Evolutionary conservation across 2,329 filamentous ascomycete genomes (phyloP).

Genomic region (Tolypocladium pustulatum): DNA sequence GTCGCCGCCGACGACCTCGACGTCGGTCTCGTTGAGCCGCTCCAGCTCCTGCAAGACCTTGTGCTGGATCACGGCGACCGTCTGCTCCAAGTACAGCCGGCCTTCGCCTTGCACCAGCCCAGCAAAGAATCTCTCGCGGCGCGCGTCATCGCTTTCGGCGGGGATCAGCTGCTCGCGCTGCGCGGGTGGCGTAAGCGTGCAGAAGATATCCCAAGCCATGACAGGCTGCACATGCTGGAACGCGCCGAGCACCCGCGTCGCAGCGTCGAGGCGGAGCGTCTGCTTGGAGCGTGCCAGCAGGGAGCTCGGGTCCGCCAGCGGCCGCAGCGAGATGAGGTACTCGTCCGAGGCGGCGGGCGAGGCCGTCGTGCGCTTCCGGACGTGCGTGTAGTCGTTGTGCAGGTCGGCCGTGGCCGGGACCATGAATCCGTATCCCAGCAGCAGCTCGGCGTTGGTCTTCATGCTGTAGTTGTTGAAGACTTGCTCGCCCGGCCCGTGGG

Average conservation of each 20-base stretch:
- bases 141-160: slow-evolving; percentile 13
- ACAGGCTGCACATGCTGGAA: slow-evolving; percentile 43
- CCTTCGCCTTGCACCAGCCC: slow-evolving; percentile 18
- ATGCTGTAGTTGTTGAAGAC: slow-evolving; percentile 63
- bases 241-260: slow-evolving; percentile 18
- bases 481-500: slow-evolving; percentile 41
- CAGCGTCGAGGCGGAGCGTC: slow-evolving; percentile 16
- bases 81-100: slow-evolving; percentile 19
- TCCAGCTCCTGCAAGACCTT: slow-evolving; percentile 33
- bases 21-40: slow-evolving; percentile 34
- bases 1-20: slow-evolving; percentile 29
- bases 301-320: slow-evolving; percentile 36
- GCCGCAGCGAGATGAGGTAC: slow-evolving; percentile 42
- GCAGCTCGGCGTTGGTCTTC: slow-evolving; percentile 63
- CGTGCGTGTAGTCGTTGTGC: slow-evolving; percentile 51
- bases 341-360: slow-evolving; percentile 21
- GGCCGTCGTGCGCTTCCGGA: slow-evolving; percentile 32
- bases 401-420: slow-evolving; percentile 34
- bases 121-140: slow-evolving; percentile 17
- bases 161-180: slow-evolving; percentile 17
- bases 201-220: slow-evolving; percentile 40
- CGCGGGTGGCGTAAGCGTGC: slow-evolving; percentile 24
- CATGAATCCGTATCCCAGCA: slow-evolving; percentile 54
- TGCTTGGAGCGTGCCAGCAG: slow-evolving; percentile 32
- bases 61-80: slow-evolving; percentile 30